phyloP scores from a whole-genome alignment of 2,329 filamentous ascomycete species.

The Rugonectria rugulosa region DNA sequence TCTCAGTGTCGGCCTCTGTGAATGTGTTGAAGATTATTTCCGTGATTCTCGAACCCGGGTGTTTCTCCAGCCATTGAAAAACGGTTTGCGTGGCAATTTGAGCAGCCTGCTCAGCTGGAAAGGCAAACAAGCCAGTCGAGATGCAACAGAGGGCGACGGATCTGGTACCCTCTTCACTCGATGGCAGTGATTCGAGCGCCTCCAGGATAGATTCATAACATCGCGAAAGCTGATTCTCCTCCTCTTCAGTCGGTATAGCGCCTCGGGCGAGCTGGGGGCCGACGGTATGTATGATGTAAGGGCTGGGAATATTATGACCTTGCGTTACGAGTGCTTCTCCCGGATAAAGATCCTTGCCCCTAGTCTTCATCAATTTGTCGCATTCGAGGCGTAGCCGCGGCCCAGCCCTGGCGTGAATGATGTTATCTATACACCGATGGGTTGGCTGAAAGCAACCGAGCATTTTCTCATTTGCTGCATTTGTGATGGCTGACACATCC shows the following conservation, averaged over 20 bases:
- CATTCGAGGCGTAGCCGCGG: slow-evolving; percentile 31
- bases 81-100: slow-evolving; percentile 23
- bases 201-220: slow-evolving; percentile 28
- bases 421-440: slow-evolving; percentile 35
- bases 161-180: not conserved
- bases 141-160: slow-evolving; percentile 32
- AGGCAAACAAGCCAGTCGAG: slow-evolving; percentile 31
- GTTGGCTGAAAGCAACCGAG: slow-evolving; percentile 35
- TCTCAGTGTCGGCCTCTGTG: slow-evolving; percentile 22
- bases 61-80: slow-evolving; percentile 13
- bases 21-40: slow-evolving; percentile 34
- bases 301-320: slow-evolving; percentile 18
- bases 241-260: not conserved
- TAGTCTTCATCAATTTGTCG: slow-evolving; percentile 17
- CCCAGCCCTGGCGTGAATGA: slow-evolving; percentile 32
- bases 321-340: slow-evolving; percentile 25
- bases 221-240: slow-evolving; percentile 9
- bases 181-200: slow-evolving; percentile 1
- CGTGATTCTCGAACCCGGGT: slow-evolving; percentile 23
- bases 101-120: slow-evolving; percentile 29
- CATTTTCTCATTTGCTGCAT: slow-evolving; percentile 31
- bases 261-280: slow-evolving; percentile 24
- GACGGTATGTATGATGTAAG: slow-evolving; percentile 29
- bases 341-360: slow-evolving; percentile 1
- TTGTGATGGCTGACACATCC: slow-evolving; percentile 28